A percentile compares a stretch with the other conserved stretches of the same genome.
These are phyloP conservation scores for Mycena rebaudengoi DNA, from an alignment of 768 basidiomycete species.

Conservation along the genomic window DNA sequence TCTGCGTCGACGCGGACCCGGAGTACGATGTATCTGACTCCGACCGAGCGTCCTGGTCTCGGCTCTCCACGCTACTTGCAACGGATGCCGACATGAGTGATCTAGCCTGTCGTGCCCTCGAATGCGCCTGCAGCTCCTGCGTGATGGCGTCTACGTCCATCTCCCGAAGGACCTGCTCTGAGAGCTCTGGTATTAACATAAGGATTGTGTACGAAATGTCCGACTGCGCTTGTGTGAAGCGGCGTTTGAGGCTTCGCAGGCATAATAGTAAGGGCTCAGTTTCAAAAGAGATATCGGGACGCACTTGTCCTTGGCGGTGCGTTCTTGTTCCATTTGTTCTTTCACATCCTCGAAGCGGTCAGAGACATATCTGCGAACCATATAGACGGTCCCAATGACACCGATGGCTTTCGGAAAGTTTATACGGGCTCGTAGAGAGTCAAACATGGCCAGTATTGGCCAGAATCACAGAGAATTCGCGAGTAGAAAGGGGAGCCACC, in stretches of 20 bases:
- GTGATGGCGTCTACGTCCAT: slow-evolving; percentile 75
- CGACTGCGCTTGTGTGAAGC: slow-evolving; percentile 81
- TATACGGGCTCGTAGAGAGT: slow-evolving; percentile 24
- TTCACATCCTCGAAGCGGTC: slow-evolving; percentile 73
- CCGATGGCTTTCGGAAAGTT: slow-evolving; percentile 14
- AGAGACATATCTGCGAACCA: slow-evolving; percentile 65
- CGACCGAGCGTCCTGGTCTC: slow-evolving; percentile 37
- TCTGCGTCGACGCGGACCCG: slow-evolving; percentile 21
- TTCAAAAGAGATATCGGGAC: slow-evolving; percentile 39
- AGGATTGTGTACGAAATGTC: slow-evolving; percentile 79
- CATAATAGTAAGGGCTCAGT: neutral
- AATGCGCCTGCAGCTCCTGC: slow-evolving; percentile 48
- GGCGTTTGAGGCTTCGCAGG: slow-evolving; percentile 63
- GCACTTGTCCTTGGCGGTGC: slow-evolving; percentile 73
- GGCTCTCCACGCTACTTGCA: slow-evolving; percentile 30
- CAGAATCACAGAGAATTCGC: neutral
- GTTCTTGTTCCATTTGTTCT: slow-evolving; percentile 65
- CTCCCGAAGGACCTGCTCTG: slow-evolving; percentile 58
- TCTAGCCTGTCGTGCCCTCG: slow-evolving; percentile 14
- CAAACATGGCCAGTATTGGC: slow-evolving; percentile 11
- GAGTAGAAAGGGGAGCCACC: neutral
- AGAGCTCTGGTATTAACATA: slow-evolving; percentile 59
- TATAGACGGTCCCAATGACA: slow-evolving; percentile 64
- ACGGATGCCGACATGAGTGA: slow-evolving; percentile 35
- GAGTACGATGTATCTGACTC: slow-evolving; percentile 23